phyloP scores from a whole-genome alignment of 2,329 filamentous ascomycete genomes.

The Epicoccum nigrum region DNA sequence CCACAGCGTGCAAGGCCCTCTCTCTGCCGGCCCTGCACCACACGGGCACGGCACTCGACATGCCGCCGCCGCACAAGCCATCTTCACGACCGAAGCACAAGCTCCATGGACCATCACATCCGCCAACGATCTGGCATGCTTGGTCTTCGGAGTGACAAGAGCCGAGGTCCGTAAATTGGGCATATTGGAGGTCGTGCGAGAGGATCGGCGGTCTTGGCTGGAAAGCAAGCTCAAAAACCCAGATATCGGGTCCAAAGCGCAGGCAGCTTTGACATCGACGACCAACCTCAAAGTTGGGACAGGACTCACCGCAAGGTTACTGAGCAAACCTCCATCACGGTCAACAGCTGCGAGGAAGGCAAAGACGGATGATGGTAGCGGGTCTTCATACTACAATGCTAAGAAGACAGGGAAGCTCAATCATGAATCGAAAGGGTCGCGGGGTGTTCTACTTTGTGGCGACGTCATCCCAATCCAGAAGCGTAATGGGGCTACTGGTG shows the following conservation, averaged over 20 bases:
- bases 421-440: constrained; percentile 75
- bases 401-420: constrained; percentile 63
- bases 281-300: constrained; percentile 69
- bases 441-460: constrained; percentile 89
- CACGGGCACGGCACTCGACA: constrained; percentile 91
- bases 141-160: constrained; percentile 99
- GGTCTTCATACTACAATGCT: constrained; percentile 53
- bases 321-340: constrained; percentile 78
- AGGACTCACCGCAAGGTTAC: constrained; percentile 84
- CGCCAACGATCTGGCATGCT: constrained; percentile 92
- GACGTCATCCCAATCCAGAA: constrained; percentile 99
- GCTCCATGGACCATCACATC: constrained; percentile 95
- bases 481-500: constrained; percentile 87
- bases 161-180: constrained; percentile 93
- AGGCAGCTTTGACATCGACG: constrained; percentile 43
- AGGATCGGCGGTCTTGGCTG: constrained; percentile 87
- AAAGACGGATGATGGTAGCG: constrained; percentile 67
- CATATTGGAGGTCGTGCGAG: constrained; percentile 91
- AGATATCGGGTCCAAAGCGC: constrained; percentile 55
- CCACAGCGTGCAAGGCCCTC: constrained; percentile 40
- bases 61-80: constrained; percentile 89
- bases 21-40: constrained; percentile 52
- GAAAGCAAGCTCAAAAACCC: constrained; percentile 79
- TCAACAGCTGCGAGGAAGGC: constrained; percentile 63
- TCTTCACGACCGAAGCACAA: constrained; percentile 92